Evolutionary conservation across 208 protist genomes (phyloP).

Genomic region (Borovskyia barvae): DNA sequence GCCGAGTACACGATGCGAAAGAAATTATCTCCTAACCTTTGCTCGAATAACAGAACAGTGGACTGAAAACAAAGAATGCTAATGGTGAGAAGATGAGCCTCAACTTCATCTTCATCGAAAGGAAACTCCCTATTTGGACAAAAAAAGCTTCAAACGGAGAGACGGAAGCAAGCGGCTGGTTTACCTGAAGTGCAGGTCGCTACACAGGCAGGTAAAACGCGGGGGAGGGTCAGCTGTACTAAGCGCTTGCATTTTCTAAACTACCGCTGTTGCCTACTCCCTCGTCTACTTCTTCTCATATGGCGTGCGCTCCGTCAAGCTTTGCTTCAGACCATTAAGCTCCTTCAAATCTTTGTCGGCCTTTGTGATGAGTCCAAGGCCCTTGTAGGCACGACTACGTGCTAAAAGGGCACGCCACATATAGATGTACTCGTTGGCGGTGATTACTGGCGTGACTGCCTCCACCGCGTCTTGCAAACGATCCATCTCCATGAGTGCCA

Average conservation of each 20-base stretch:
- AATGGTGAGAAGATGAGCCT: constrained; percentile 19
- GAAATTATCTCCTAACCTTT: too few relatives aligned
- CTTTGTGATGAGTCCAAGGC: constrained; percentile 74
- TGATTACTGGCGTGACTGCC: constrained; percentile 63
- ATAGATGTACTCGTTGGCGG: constrained; percentile 82
- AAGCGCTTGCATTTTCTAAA: too few relatives aligned
- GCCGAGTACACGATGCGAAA: too few relatives aligned
- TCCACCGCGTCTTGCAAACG: constrained; percentile 70
- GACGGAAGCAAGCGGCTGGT: constrained; percentile 2
- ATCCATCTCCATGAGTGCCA: constrained; percentile 71
- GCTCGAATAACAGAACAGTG: too few relatives aligned
- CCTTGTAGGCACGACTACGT: constrained; percentile 73
- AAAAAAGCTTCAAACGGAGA: too few relatives aligned
- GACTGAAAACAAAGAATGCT: too few relatives aligned
- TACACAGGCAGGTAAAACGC: too few relatives aligned
- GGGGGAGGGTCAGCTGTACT: too few relatives aligned
- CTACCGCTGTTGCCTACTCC: too few relatives aligned
- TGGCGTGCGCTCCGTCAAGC: constrained; percentile 42
- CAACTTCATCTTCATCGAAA: too few relatives aligned
- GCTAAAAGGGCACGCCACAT: constrained; percentile 87
- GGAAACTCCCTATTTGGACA: too few relatives aligned
- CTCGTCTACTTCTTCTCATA: constrained; percentile 40
- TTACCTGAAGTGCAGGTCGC: too few relatives aligned
- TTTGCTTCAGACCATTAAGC: constrained; percentile 66
- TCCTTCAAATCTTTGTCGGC: constrained; percentile 80